Base-by-base conservation (phyloP, 179 eudicot species). In the Patellifolia procumbens region DNA sequence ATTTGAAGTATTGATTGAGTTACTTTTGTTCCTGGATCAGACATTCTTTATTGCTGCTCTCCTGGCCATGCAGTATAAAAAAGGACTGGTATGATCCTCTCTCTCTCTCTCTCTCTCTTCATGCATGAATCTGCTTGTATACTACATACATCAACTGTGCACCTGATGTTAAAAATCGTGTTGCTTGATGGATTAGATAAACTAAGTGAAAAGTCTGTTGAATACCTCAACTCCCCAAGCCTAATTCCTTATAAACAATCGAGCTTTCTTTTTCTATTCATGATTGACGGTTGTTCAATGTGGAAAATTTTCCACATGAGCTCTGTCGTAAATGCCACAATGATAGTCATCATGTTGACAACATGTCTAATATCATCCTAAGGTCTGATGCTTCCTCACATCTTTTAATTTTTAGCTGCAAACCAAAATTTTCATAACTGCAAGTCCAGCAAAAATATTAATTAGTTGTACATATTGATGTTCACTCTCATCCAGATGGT, bases 11-110 rank as follows among this genome's bases (percentile, higher is more conserved):
- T 37, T 74, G 67, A 81, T 63, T 49, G 29, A 60, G 29, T 74
- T 37, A 35, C 62, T 8, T 70, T 70, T 70, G 46, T 79, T 22
- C 68, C 35, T 49, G 76, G 20, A 39, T 65, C 92, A 94, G 98
- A 94, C 98, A 74, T 94, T 94, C 81, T 92, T 92, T 89, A 94
- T 94, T 80, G 98, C 98, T 73, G 98, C 97, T 69, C 92, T 94
- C 74, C 85, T 94, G 88, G 98, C 98, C 78, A 94, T 94, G 98
- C 98, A 94, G 80, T 94, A 92, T 73, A 82, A 92, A 51, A 91
- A 86, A 82, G 87, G 88, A 77, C 85, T 94, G 97, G 98, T 94
- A 94, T 68, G 90, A 59, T 43, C 72, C 72, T 71, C 81, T 62
- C 75, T 56, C 39, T 74, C 55, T 66, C 71, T 62, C 26, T 39